Conservation (phyloP, 2,329 filamentous ascomycete genomes). For the Albifimbria verrucaria region DNA sequence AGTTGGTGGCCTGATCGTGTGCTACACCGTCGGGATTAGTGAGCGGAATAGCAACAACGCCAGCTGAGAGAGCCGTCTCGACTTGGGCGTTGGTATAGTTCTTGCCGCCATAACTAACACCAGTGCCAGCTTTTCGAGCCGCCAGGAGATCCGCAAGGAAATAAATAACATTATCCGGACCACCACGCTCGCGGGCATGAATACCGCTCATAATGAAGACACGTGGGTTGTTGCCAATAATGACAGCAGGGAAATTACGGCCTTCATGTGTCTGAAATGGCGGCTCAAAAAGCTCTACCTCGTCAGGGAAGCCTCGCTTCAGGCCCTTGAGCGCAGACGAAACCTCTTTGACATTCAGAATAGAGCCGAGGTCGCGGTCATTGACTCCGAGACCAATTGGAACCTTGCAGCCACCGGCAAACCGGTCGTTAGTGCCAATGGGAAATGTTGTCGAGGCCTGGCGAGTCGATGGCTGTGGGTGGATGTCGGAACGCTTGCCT, state of each 20-base stretch:
- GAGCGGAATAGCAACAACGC: slow-evolving; percentile 45
- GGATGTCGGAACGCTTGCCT: slow-evolving; percentile 7
- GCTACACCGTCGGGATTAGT: slow-evolving; percentile 44
- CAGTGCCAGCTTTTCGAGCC: slow-evolving; percentile 42
- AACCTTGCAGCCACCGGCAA: slow-evolving; percentile 20
- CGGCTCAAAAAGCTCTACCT: slow-evolving; percentile 33
- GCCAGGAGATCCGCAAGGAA: slow-evolving; percentile 50
- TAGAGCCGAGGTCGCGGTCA: slow-evolving; percentile 29
- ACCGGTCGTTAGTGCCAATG: slow-evolving; percentile 35
- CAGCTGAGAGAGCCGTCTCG: slow-evolving; percentile 41
- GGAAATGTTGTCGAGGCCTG: slow-evolving; percentile 15
- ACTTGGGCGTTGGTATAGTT: slow-evolving; percentile 47
- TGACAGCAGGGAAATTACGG: slow-evolving; percentile 31
- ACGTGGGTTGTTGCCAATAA: slow-evolving; percentile 41
- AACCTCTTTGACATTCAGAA: slow-evolving; percentile 39
- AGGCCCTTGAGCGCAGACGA: slow-evolving; percentile 36
- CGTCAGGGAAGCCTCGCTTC: slow-evolving; percentile 29
- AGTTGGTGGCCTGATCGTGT: slow-evolving; percentile 40
- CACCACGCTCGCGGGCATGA: slow-evolving; percentile 51
- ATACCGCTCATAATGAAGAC: slow-evolving; percentile 47
- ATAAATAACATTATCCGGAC: slow-evolving; percentile 48
- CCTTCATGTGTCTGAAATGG: slow-evolving; percentile 39
- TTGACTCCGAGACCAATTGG: slow-evolving; percentile 21
- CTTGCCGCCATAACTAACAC: slow-evolving; percentile 44
- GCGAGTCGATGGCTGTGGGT: slow-evolving; percentile 5